Evolutionary conservation across 345 rosid species (phyloP).

Genomic region (Stellera chamaejasme): DNA sequence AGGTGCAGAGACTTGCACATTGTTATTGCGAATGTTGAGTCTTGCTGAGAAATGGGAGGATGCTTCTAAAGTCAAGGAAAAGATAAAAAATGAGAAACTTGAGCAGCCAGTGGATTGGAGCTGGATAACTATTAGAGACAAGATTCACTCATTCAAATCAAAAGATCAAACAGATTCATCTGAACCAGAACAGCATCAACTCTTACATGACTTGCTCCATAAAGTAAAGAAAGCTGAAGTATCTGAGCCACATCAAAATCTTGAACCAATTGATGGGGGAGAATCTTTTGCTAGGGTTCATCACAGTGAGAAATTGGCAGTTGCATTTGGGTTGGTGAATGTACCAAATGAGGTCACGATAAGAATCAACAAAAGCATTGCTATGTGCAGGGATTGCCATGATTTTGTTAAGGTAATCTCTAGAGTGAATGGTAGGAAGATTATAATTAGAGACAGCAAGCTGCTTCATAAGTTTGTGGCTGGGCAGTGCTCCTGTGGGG

Average conservation of each 20-base stretch:
- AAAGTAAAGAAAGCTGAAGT: constrained; percentile 26
- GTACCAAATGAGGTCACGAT: constrained; percentile 20
- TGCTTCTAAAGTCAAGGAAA: constrained; percentile 23
- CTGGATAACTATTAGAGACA: constrained; percentile 40
- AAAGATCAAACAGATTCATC: constrained; percentile 2
- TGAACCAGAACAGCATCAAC: constrained; percentile 6
- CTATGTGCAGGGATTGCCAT: constrained; percentile 45
- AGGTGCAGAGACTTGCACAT: constrained; percentile 20
- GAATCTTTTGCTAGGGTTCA: constrained; percentile 15
- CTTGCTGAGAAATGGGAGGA: constrained; percentile 37
- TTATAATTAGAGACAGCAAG: constrained; percentile 39
- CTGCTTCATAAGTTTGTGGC: constrained; percentile 40
- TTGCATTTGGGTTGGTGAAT: constrained; percentile 42
- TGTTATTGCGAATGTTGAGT: constrained; percentile 23
- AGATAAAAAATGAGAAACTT: constrained; percentile 27
- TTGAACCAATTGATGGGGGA: constrained; percentile 14
- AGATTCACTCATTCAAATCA: constrained; percentile 29
- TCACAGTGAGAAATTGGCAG: constrained; percentile 43
- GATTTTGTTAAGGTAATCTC: constrained; percentile 35
- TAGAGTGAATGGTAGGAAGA: constrained; percentile 20
- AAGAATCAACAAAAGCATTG: constrained; percentile 26
- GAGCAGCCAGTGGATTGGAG: constrained; percentile 35
- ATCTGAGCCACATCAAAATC: constrained; percentile 7
- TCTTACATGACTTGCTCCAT: constrained; percentile 27
- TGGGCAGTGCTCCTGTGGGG: constrained; percentile 45